phyloP scores from a whole-genome alignment of 148 eudicot species.

The Vaccinium macrocarpon region DNA sequence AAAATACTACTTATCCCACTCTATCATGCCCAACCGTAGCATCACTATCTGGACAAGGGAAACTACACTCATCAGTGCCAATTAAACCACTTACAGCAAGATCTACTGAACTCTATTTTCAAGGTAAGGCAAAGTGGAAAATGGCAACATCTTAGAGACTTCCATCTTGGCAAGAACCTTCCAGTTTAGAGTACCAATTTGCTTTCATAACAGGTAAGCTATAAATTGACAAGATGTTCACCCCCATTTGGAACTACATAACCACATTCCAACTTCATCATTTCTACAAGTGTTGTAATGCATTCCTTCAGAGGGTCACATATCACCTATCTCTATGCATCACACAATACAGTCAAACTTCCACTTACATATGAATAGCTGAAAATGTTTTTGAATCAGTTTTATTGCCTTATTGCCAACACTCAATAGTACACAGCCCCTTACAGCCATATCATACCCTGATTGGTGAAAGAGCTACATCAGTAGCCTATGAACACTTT shows the following conservation, averaged over 20 bases:
- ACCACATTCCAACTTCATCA: not conserved
- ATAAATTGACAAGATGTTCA: not conserved
- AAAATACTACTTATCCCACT: not conserved
- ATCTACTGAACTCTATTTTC: conserved; percentile 6
- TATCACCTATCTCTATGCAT: not conserved
- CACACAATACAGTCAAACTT: not conserved
- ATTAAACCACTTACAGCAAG: not conserved
- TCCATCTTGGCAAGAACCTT: not conserved
- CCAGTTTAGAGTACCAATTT: not conserved
- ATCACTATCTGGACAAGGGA: not conserved
- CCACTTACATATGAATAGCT: not conserved
- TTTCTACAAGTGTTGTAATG: not conserved
- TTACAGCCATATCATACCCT: not conserved
- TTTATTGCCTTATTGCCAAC: not conserved
- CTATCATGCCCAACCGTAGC: not conserved
- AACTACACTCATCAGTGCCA: not conserved
- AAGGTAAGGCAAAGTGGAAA: not conserved
- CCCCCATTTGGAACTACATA: not conserved
- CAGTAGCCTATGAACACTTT: not conserved
- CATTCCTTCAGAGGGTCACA: not conserved
- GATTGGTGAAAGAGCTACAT: not conserved
- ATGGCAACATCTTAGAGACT: not conserved
- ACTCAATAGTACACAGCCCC: not conserved
- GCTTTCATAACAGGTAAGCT: not conserved
- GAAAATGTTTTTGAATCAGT: not conserved